A percentile compares a stretch with the other conserved stretches of the same genome.
Conservation (phyloP, 768 basidiomycete genomes). For the Lactarius quietus region DNA sequence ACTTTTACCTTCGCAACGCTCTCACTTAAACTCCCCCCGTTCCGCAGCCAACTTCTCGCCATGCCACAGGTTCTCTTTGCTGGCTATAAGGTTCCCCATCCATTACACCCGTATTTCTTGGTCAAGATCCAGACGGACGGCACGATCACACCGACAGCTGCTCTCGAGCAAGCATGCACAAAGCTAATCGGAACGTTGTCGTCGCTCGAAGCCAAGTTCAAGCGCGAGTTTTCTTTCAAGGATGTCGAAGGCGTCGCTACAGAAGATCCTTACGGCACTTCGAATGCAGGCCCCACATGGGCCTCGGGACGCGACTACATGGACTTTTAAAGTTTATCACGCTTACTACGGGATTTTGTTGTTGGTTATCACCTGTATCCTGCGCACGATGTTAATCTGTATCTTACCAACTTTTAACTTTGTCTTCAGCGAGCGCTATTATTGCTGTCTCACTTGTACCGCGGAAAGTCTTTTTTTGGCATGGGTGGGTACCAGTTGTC, state of each 20-base stretch:
- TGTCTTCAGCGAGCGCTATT: not conserved
- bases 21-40: not conserved
- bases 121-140: conserved; percentile 97
- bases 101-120: conserved; percentile 89
- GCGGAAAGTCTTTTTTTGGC: not conserved
- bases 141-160: conserved; percentile 70
- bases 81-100: conserved; percentile 97
- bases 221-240: conserved; percentile 77
- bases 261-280: conserved; percentile 34
- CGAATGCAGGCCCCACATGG: conserved; percentile 25
- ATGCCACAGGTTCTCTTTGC: conserved; percentile 91
- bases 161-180: conserved; percentile 79
- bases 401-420: not conserved
- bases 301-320: conserved; percentile 29
- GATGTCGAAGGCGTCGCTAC: conserved; percentile 50
- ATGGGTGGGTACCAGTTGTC: not conserved
- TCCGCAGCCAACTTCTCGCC: conserved; percentile 76
- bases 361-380: conserved; percentile 20
- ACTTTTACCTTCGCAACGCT: not conserved
- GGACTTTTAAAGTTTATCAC: conserved; percentile 26
- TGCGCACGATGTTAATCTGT: conserved; percentile 8
- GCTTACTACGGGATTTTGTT: conserved; percentile 6
- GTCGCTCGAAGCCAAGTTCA: conserved; percentile 71
- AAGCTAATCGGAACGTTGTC: conserved; percentile 65
- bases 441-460: not conserved